Evolutionary conservation across 257 asterid species (phyloP).

Genomic region (Solanum medicagineum): DNA sequence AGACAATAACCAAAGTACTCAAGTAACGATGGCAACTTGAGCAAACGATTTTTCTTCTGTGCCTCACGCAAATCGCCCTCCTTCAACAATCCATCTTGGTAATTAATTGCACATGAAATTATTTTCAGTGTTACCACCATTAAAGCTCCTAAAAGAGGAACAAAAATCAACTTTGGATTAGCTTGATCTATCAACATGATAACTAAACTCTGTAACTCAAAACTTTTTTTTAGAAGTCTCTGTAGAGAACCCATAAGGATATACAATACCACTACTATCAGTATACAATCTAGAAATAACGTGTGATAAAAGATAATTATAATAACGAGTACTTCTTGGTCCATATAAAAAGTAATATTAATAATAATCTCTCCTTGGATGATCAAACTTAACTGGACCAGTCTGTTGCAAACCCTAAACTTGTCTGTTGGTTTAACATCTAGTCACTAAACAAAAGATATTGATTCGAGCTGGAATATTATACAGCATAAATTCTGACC

Average conservation of each 20-base stretch:
- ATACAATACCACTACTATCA: neutral
- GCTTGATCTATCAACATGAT: neutral
- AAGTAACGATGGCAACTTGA: constrained; percentile 62
- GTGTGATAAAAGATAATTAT: neutral
- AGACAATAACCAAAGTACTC: constrained; percentile 88
- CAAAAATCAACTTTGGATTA: neutral
- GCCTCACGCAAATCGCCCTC: constrained; percentile 79
- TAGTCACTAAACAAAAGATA: neutral
- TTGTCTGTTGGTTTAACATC: neutral
- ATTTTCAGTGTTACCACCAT: constrained; percentile 95
- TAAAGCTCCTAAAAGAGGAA: constrained; percentile 53
- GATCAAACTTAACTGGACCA: neutral
- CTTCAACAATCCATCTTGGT: constrained; percentile 73
- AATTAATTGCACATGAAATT: constrained; percentile 75
- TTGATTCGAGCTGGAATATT: neutral
- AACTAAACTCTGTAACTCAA: neutral
- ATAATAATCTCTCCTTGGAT: neutral
- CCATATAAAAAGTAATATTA: neutral
- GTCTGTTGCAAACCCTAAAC: neutral
- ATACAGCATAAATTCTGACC: neutral
- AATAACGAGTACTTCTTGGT: neutral
- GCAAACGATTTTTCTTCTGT: constrained; percentile 69
- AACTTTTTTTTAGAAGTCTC: neutral
- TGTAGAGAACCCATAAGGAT: neutral
- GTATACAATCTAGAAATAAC: neutral